phyloP scores from a whole-genome alignment of 371 early-diverging fungal genomes.

The Saksenaea oblongispora region DNA sequence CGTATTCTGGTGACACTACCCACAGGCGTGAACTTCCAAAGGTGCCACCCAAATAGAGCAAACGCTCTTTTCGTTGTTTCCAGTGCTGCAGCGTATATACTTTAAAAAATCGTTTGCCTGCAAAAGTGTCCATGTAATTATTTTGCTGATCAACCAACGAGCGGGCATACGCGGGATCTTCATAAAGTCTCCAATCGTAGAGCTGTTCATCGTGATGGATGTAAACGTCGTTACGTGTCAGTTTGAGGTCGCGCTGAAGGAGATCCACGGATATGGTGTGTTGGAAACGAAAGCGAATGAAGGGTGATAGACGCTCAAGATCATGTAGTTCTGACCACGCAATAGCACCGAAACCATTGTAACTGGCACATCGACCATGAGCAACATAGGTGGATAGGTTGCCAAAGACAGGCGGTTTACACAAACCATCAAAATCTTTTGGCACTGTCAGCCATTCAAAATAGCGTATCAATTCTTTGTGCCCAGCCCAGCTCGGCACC shows the following conservation, averaged over 20 bases:
- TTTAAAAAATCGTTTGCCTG: constrained; percentile 32
- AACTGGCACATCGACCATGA: constrained; percentile 28
- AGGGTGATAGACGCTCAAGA: constrained; percentile 13
- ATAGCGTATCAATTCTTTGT: constrained; percentile 18
- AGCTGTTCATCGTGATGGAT: constrained; percentile 36
- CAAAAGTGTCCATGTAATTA: constrained; percentile 42
- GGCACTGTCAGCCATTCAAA: constrained; percentile 37
- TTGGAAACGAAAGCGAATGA: constrained; percentile 25
- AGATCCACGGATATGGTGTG: constrained; percentile 18
- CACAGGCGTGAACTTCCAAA: constrained; percentile 45
- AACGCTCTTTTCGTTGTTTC: constrained; percentile 20
- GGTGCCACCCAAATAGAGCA: constrained; percentile 40
- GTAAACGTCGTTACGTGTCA: constrained; percentile 30
- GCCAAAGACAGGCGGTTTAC: constrained; percentile 23
- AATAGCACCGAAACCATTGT: constrained; percentile 30
- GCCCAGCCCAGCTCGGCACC: constrained; percentile 40
- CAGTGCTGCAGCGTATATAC: constrained; percentile 28
- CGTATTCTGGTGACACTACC: constrained; percentile 20
- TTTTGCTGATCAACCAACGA: constrained; percentile 13
- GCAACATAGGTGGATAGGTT: constrained; percentile 20
- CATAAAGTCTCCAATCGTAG: constrained; percentile 50
- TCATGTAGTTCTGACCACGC: constrained; percentile 40
- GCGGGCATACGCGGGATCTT: constrained; percentile 20
- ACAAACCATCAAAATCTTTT: constrained; percentile 23
- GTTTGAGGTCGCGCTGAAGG: constrained; percentile 22